Conservation (phyloP, 768 basidiomycete species). For the Termitomyces sp. region DNA sequence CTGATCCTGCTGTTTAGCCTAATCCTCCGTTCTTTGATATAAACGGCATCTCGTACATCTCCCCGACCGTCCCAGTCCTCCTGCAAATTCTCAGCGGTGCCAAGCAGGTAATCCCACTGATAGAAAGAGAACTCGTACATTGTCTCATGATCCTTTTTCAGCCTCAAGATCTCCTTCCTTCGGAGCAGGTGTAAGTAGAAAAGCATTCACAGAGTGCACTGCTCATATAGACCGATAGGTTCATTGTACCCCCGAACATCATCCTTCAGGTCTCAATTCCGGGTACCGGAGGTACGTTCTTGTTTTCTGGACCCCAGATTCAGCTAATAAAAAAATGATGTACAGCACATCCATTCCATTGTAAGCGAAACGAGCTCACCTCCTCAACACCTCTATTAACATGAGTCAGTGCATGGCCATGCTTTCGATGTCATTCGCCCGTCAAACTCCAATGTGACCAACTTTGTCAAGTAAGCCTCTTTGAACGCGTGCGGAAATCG, state of each 20-base stretch:
- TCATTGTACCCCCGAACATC: slow-evolving; percentile 14
- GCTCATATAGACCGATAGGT: not conserved
- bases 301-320: not conserved
- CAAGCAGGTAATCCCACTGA: slow-evolving; percentile 4
- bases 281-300: slow-evolving; percentile 27
- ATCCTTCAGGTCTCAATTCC: slow-evolving; percentile 18
- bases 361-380: slow-evolving; percentile 10
- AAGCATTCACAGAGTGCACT: not conserved
- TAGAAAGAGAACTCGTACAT: not conserved
- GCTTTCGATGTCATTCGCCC: slow-evolving; percentile 24
- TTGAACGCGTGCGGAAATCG: not conserved
- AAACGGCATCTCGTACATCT: slow-evolving; percentile 26
- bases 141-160: not conserved
- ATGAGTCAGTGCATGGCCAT: slow-evolving; percentile 23
- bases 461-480: slow-evolving; percentile 22
- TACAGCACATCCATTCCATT: slow-evolving; percentile 25
- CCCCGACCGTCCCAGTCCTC: slow-evolving; percentile 42
- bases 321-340: not conserved
- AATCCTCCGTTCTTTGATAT: slow-evolving; percentile 27
- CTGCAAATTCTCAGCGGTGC: slow-evolving; percentile 50
- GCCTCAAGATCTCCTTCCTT: slow-evolving; percentile 43
- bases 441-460: slow-evolving; percentile 17
- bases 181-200: slow-evolving; percentile 18
- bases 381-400: not conserved
- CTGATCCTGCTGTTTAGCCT: slow-evolving; percentile 11